Evolutionary conservation across 169 alveolate species (phyloP).

Genomic region (Amoebophrya sp.): DNA sequence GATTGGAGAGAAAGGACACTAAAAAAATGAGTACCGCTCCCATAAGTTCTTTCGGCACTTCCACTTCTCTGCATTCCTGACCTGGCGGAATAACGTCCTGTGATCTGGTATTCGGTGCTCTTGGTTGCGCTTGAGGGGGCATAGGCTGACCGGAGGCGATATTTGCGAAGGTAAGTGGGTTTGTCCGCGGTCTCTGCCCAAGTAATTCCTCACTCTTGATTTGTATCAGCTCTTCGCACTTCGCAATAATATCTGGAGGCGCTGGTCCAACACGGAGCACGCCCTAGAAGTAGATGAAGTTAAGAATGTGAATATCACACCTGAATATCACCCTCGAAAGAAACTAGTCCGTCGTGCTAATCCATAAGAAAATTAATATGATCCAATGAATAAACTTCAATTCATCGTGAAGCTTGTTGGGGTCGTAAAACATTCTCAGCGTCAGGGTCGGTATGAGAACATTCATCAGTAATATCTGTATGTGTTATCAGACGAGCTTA

Average conservation of each 20-base stretch:
- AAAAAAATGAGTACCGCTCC: background rate
- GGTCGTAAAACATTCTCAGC: no score
- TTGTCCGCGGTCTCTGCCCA: slow-evolving; percentile 6
- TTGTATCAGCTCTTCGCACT: background rate
- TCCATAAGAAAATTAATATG: no score
- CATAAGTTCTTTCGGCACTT: slow-evolving; percentile 17
- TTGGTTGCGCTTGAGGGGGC: background rate
- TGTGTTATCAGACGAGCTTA: no score
- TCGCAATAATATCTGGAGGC: background rate
- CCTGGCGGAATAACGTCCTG: background rate
- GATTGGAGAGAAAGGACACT: no score
- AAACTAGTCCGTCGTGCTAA: no score
- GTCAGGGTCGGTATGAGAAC: no score
- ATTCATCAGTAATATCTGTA: no score
- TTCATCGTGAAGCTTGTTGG: no score
- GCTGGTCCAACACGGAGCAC: slow-evolving; percentile 15
- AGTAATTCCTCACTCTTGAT: background rate
- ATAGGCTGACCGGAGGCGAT: background rate
- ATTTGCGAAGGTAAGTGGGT: background rate
- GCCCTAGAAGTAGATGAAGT: no score
- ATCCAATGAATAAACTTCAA: no score
- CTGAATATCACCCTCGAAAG: no score
- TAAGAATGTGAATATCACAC: no score
- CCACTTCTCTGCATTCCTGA: background rate
- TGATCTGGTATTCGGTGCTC: background rate